Evolutionary conservation across 2,329 filamentous ascomycete species (phyloP).

Genomic region (Trichoderma sp.): DNA sequence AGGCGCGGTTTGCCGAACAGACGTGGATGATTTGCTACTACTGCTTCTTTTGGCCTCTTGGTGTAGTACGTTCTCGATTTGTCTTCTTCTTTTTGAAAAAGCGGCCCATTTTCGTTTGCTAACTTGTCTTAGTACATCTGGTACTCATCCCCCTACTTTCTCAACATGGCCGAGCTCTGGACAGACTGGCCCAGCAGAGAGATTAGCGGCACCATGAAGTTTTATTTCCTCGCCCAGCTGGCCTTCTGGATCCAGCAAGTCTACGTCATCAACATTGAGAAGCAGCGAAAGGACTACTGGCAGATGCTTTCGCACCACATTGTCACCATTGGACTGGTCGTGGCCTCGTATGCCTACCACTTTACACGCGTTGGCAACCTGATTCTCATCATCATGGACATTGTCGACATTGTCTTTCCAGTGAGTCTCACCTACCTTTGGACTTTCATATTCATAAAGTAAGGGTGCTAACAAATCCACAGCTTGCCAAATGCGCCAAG

Average conservation of each 20-base stretch:
- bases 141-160: slow-evolving; percentile 74
- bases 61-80: slow-evolving; percentile 63
- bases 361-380: slow-evolving; percentile 86
- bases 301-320: slow-evolving; percentile 98
- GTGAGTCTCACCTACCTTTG: slow-evolving; percentile 49
- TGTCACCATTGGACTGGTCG: slow-evolving; percentile 80
- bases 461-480: not conserved
- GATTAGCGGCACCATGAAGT: slow-evolving; percentile 75
- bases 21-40: slow-evolving; percentile 88
- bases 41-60: slow-evolving; percentile 75
- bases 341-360: slow-evolving; percentile 81
- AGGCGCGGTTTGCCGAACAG: slow-evolving; percentile 88
- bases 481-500: slow-evolving; percentile 92
- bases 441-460: too few species aligned
- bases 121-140: slow-evolving; percentile 71
- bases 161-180: slow-evolving; percentile 80
- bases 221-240: slow-evolving; percentile 87
- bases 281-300: slow-evolving; percentile 88
- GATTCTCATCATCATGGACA: slow-evolving; percentile 89
- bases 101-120: not conserved
- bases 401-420: slow-evolving; percentile 84
- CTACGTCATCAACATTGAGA: slow-evolving; percentile 90
- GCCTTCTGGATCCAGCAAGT: slow-evolving; percentile 95
- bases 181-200: slow-evolving; percentile 80
- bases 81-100: not conserved